Evolutionary conservation across 306 rosid genomes (phyloP).

Genomic region (Oemleria cerasiformis): DNA sequence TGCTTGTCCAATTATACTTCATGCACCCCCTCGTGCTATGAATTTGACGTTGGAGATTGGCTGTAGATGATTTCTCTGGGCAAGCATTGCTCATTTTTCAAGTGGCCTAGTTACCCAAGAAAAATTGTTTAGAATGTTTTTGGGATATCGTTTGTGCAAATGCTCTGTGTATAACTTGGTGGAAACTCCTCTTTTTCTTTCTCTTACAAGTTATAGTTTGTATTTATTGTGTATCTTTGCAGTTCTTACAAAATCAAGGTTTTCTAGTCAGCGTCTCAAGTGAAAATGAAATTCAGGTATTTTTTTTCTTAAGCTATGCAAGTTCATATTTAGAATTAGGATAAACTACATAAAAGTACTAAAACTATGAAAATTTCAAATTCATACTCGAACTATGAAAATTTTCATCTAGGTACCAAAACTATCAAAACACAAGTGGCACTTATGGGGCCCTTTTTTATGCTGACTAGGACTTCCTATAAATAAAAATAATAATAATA

Average conservation of each 20-base stretch:
- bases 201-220: slow-evolving; percentile 8
- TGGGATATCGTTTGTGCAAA: background rate
- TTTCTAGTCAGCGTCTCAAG: slow-evolving; percentile 70
- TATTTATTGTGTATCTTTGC: slow-evolving; percentile 23
- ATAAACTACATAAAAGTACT: too few species aligned
- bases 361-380: too few species aligned
- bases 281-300: slow-evolving; percentile 83
- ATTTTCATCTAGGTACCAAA: too few species aligned
- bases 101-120: background rate
- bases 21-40: background rate
- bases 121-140: background rate
- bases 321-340: background rate
- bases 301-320: slow-evolving; percentile 1
- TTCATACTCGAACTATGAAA: too few species aligned
- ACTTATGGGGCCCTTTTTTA: too few species aligned
- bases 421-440: too few species aligned
- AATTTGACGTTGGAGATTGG: too few species aligned
- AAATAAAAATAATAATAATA: too few species aligned
- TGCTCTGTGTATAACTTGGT: background rate
- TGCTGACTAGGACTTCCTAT: too few species aligned
- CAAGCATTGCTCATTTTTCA: background rate
- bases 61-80: too few species aligned
- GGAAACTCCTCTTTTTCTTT: background rate
- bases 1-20: background rate
- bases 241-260: slow-evolving; percentile 92